Evolutionary conservation across 2,329 filamentous ascomycete species (phyloP), one percentile per base, ranked within the genome.

Genomic region (Trichoderma koningii): DNA sequence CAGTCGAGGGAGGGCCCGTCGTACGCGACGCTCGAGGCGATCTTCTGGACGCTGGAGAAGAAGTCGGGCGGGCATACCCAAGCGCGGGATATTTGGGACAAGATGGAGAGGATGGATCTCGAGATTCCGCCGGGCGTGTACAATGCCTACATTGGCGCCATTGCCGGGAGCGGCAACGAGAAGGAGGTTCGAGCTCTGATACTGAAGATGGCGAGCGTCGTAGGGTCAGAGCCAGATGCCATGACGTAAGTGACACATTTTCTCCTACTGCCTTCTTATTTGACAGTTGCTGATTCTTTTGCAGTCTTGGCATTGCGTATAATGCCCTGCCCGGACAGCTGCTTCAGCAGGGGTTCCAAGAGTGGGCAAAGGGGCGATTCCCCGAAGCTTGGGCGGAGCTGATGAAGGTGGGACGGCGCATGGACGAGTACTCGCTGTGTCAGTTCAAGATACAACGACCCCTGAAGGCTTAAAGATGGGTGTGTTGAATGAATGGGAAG

Each of bases 1-100:
- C 84, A 86, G 64, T 92, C 89, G 0, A 82, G 83, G n/a, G 93
- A 98, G 76, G 95, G 95, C 0, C 95, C 95, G 0, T 90, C 89
- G 1, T 92, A 95, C 71, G 85, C 87, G 67, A 93, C 89, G 67
- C 83, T 99, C 44, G 87, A 89, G 52, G 89, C 95, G 41, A 89
- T 93, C 2, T 92, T 99, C 70, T 88, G 89, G 70, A 86, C 89
- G 1, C 94, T 93, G 74, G 89, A 96, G 74, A 80, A 80, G 67
- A 81, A 80, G 66, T 82, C 84, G 1, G 81, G 81, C 72, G 80
- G 89, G 69, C 81, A 88, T 76, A 80, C 78, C 21, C 83, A 83
- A 67, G 86, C 90, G 47, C 85, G 86, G 21, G 80, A 85, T 55
- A 86, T 94, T 7, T 96, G 91, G 91, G 79, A 80, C 23, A 87